Evolutionary conservation across 441 rosid species (phyloP), one percentile per base, ranked within the genome.

Genomic region (Arabidopsis lyrata): DNA sequence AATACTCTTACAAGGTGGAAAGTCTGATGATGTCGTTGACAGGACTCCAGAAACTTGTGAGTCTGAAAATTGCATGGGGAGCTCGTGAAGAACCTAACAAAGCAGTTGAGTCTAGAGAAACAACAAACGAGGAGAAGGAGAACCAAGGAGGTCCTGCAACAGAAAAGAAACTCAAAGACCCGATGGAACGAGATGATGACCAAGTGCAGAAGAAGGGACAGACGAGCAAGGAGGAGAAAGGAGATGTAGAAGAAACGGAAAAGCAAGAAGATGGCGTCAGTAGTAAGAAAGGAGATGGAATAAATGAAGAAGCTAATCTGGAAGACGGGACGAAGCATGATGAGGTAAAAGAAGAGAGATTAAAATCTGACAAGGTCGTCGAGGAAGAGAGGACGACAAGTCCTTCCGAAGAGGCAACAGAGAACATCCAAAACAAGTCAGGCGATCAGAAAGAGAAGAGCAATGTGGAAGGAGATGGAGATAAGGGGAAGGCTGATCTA

Each of bases 11-110:
- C 77, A 16, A 1, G 44, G 49, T 45, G 34, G 68, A 73, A 24
- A 4, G 27, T 8, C 63, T 80, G 63, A 48, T 36, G 35, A 8
- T 4, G 22, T 68, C 70, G 31, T 63, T 81, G 52, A 20, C 20
- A 44, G 20, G 20, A 29, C 78, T 85, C n/a, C 0, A 45, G 18
- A 8, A 15, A 14, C 89, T 87, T 45, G 29, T 47, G 64, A 82
- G 79, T 47, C 70, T 87, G 67, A 79, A 76, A 41, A 75, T 87
- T 36, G 63, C 81, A 34, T 87, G 91, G 91, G 86, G 87, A 34
- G 84, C 81, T 64, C 20, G 24, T 3, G 8, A 22, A 36, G 50
- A 35, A n/a, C n/a, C n/a, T n/a, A n/a, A n/a, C n/a, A n/a, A n/a
- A n/a, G n/a, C n/a, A 12, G 18, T 11, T 27, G 20, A 14, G 45